Evolutionary conservation across 2,329 filamentous ascomycete species (phyloP).

Genomic region (Fusarium sp.): DNA sequence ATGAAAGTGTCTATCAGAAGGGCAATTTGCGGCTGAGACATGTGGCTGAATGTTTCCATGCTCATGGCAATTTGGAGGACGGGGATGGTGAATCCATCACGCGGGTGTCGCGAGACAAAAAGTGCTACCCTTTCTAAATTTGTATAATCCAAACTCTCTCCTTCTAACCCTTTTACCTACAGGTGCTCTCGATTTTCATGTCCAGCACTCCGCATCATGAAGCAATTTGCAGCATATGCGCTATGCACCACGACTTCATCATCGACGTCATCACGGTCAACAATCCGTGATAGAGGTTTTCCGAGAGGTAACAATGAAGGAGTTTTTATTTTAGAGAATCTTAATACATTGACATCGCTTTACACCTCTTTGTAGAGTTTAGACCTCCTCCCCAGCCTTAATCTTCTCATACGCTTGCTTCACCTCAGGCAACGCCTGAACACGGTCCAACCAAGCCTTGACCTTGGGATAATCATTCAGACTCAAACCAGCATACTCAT

Average conservation of each 20-base stretch:
- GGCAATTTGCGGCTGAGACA: background rate
- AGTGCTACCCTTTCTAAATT: no score
- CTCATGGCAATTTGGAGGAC: background rate
- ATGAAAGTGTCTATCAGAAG: background rate
- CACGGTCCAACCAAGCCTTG: constrained; percentile 16
- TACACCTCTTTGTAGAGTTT: background rate
- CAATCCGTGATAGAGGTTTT: background rate
- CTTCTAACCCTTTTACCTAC: no score
- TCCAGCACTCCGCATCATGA: background rate
- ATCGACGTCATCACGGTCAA: background rate
- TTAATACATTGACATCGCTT: background rate
- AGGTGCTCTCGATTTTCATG: background rate
- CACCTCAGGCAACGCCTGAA: constrained; percentile 1
- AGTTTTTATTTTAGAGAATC: background rate
- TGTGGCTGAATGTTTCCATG: background rate
- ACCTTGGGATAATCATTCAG: background rate
- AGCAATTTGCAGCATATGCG: background rate
- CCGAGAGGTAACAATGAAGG: accelerated
- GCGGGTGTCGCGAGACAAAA: no score
- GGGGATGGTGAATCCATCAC: background rate
- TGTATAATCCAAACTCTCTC: background rate
- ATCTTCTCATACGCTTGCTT: constrained; percentile 12
- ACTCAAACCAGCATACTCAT: background rate
- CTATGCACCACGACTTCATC: background rate
- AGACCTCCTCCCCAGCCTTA: constrained; percentile 11